A percentile compares a stretch with the other conserved stretches of the same genome.
Conservation (phyloP, 208 protist genomes). For the Trypanosomatidae sp. region DNA sequence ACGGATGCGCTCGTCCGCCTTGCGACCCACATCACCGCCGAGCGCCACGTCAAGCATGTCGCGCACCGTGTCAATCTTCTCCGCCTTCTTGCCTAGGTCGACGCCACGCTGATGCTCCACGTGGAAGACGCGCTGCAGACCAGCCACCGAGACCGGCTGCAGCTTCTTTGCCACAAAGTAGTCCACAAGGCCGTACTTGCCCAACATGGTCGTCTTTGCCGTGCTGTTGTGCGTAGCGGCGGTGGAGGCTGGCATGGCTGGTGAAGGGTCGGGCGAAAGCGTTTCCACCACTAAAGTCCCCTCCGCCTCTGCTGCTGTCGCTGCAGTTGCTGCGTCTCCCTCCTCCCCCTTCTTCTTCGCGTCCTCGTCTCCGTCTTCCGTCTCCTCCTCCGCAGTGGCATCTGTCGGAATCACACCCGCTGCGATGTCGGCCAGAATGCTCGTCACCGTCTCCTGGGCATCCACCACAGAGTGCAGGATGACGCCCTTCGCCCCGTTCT, state of each 20-base stretch:
- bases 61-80: constrained; percentile 78
- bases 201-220: too few species aligned
- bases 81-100: constrained; percentile 78
- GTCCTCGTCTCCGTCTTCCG: too few species aligned
- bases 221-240: too few species aligned
- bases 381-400: constrained; percentile 12
- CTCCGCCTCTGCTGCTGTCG: neutral
- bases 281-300: neutral
- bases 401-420: constrained; percentile 41
- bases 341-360: too few species aligned
- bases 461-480: constrained; percentile 84
- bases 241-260: neutral
- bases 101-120: constrained; percentile 85
- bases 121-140: constrained; percentile 77
- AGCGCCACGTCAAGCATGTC: constrained; percentile 86
- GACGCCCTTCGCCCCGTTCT: constrained; percentile 89
- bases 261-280: too few species aligned
- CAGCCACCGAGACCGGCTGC: constrained; percentile 76
- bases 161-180: constrained; percentile 79
- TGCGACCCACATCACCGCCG: constrained; percentile 73
- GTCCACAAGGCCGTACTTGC: constrained; percentile 87
- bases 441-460: constrained; percentile 69
- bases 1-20: constrained; percentile 65
- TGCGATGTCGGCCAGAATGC: constrained; percentile 65
- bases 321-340: neutral